phyloP scores from a whole-genome alignment of 2,329 filamentous ascomycete species.

The Trichocomaceae sp. region DNA sequence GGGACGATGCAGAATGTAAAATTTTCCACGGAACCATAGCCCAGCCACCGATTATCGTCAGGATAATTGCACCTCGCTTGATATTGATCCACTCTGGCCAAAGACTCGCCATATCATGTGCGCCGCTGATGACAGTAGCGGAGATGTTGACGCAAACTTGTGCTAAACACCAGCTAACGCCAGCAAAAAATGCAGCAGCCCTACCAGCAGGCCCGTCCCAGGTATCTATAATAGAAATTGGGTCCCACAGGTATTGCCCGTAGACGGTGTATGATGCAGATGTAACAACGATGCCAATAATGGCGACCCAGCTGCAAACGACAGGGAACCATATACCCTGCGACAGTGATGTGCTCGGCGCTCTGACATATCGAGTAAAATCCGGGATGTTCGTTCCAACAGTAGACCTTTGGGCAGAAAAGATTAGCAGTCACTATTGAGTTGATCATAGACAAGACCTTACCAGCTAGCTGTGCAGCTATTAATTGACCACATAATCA shows the following conservation, averaged over 20 bases:
- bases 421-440: neutral
- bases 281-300: neutral
- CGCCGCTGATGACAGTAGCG: neutral
- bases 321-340: slow-evolving; percentile 1
- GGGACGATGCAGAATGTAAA: neutral
- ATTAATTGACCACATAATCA: neutral
- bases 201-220: neutral
- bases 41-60: neutral
- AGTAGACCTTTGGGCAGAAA: neutral
- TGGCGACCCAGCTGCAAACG: slow-evolving; percentile 2
- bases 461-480: neutral
- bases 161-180: slow-evolving; percentile 1
- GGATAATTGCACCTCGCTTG: neutral
- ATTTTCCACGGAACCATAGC: slow-evolving; percentile 1
- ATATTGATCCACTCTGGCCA: neutral
- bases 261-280: neutral
- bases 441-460: neutral
- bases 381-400: neutral
- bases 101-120: neutral
- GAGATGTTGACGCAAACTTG: neutral
- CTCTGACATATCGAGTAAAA: neutral
- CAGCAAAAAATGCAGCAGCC: neutral
- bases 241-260: neutral
- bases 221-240: neutral
- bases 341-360: neutral